Evolutionary conservation across 1,139 yeast species (phyloP), one percentile per base, ranked within the genome.

Genomic region (Arxiozyma telluris): DNA sequence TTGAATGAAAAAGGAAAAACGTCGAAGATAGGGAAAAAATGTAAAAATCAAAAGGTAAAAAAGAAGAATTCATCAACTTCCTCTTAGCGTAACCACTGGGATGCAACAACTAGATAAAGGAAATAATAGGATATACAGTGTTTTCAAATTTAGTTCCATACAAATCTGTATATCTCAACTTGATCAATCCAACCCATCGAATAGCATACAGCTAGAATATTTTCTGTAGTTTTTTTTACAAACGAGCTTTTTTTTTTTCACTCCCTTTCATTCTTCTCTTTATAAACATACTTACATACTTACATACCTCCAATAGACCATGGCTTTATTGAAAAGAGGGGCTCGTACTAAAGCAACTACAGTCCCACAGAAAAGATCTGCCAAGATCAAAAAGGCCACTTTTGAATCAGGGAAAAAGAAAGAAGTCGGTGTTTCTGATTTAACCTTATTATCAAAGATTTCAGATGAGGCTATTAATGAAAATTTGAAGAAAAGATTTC

Each of bases 361-460:
- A 56, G 73, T 71, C 52, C 75, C 74, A n/a, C 73, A 73, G 22
- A 80, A 78, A 66, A 77, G 83, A 58, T 73, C 80, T 46, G 71
- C 73, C 51, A 72, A 73, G 53, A 87, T 91, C 64, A 84, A 88
- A 67, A 93, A 93, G 73, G 98, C 98, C 22, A 87, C 90, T 50
- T 93, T 90, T 68, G 98, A 94, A 66, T 73, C 86, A 49, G 77
- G 84, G 54, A 90, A 90, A 72, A 89, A 89, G 78, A 89, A 90
- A 71, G 98, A 93, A 70, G 98, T 93, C 21, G 98, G 99, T 51
- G 98, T 94, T 4, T 85, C 96, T 49, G 99, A 94, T 71, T 77
- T 94, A 67, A 94, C 98, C 0, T 76, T 94, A 57, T 76, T 94
- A 58, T 84, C 96, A 39, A 87, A 86, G 60, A 93, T 94, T 64